Evolutionary conservation across 1,139 yeast species (phyloP).

Genomic region (Geotrichum carabidarum): DNA sequence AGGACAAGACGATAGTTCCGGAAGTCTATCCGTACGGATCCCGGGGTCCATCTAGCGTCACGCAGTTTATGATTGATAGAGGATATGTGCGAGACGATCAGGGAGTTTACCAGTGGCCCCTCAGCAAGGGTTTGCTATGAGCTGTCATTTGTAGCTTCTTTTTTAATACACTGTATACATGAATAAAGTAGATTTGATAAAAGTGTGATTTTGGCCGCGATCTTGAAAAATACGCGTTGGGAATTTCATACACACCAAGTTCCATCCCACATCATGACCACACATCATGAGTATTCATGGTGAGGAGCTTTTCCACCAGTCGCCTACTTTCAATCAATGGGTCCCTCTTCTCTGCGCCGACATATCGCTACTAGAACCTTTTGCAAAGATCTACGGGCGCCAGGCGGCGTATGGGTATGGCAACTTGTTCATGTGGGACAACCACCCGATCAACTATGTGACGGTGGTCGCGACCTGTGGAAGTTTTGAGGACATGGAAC

Average conservation of each 20-base stretch:
- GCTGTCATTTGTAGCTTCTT: too few species aligned
- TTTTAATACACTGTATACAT: too few species aligned
- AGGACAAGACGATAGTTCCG: constrained; percentile 40
- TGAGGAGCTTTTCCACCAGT: constrained; percentile 19
- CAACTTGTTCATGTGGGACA: constrained; percentile 21
- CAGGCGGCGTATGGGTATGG: not conserved
- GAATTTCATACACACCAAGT: too few species aligned
- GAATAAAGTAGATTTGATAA: too few species aligned
- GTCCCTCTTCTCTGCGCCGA: constrained; percentile 25
- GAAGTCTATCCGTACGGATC: constrained; percentile 88
- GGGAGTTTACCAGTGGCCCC: constrained; percentile 5
- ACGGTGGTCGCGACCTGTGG: constrained; percentile 26
- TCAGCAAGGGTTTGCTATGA: too few species aligned
- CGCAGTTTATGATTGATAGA: constrained; percentile 56
- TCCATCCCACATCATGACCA: not conserved
- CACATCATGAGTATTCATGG: constrained; percentile 15
- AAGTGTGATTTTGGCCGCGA: too few species aligned
- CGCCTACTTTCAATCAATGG: constrained; percentile 26
- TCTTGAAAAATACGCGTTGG: too few species aligned
- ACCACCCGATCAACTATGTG: constrained; percentile 31
- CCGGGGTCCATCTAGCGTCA: constrained; percentile 72
- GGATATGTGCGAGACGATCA: constrained; percentile 58
- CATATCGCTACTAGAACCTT: constrained; percentile 18
- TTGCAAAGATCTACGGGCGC: constrained; percentile 14
- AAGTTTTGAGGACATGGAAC: constrained; percentile 5